A percentile compares a stretch with the other conserved stretches of the same genome.
Evolutionary conservation across 441 rosid genomes (phyloP).

Genomic region (Populus hybrid): DNA sequence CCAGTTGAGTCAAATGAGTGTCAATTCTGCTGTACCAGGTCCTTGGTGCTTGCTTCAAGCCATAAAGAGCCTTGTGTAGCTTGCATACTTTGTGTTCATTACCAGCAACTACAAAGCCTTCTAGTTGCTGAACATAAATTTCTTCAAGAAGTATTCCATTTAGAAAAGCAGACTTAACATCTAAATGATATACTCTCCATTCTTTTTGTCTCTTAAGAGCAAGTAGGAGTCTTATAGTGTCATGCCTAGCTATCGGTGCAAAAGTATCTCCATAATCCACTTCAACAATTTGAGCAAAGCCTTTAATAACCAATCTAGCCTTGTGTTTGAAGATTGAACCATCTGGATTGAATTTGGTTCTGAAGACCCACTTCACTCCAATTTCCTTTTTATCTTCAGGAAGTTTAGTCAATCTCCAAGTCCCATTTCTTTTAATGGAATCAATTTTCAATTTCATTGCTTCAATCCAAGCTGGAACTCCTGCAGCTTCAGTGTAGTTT

Average conservation of each 20-base stretch:
- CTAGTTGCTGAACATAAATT: neutral
- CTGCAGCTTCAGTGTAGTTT: neutral
- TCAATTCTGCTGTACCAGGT: too few species aligned
- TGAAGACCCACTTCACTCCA: neutral
- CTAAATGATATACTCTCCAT: neutral
- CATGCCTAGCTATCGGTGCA: neutral
- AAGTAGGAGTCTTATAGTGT: neutral
- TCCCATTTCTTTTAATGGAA: constrained; percentile 5
- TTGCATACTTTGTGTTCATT: neutral
- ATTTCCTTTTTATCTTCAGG: neutral
- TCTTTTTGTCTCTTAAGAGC: too few species aligned
- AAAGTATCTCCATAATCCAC: neutral
- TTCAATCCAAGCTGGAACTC: neutral
- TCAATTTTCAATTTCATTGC: neutral
- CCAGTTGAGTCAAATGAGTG: too few species aligned
- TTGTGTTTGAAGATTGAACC: neutral
- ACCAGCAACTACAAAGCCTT: neutral
- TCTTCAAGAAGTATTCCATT: neutral
- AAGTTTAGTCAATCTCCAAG: neutral
- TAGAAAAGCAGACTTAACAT: constrained; percentile 6
- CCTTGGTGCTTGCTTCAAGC: too few species aligned
- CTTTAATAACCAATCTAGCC: neutral
- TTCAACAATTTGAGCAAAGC: neutral
- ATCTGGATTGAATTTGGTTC: neutral
- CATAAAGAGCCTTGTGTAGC: constrained; percentile 2